Conservation (phyloP, 2,329 filamentous ascomycete genomes). For the Neofusicoccum kwambonambiense region DNA sequence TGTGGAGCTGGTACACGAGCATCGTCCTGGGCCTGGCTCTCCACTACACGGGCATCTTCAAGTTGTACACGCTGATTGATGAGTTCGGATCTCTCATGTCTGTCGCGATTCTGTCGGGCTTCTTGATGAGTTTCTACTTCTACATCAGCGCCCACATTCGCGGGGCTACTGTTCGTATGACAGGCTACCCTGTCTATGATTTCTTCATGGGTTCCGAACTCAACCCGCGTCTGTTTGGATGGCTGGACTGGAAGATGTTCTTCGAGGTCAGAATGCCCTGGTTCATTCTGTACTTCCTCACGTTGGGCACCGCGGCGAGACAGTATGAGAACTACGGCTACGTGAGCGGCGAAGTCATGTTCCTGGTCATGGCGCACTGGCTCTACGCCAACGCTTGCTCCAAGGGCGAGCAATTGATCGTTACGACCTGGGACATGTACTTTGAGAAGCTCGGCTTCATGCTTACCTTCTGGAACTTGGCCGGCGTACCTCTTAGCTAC, state of each 20-base stretch:
- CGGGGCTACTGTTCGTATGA: conserved; percentile 89
- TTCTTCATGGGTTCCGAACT: conserved; percentile 90
- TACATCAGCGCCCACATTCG: conserved; percentile 82
- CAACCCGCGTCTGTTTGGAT: conserved; percentile 80
- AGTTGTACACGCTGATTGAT: conserved; percentile 86
- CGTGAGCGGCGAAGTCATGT: conserved; percentile 78
- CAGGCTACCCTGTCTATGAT: conserved; percentile 75
- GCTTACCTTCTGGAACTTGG: conserved; percentile 97
- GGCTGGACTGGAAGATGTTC: conserved; percentile 93
- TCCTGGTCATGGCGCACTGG: conserved; percentile 86
- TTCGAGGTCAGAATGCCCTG: conserved; percentile 90
- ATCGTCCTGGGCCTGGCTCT: conserved; percentile 68
- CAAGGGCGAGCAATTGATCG: conserved; percentile 88
- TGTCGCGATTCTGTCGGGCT: conserved; percentile 89
- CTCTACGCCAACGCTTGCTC: conserved; percentile 89
- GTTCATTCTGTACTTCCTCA: conserved; percentile 83
- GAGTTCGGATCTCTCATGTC: conserved; percentile 92
- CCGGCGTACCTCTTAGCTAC: conserved; percentile 86
- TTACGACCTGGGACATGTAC: conserved; percentile 94
- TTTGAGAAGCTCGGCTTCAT: conserved; percentile 97
- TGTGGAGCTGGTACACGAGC: conserved; percentile 83
- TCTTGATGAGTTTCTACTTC: conserved; percentile 75
- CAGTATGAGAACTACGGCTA: conserved; percentile 86
- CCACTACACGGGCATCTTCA: conserved; percentile 82
- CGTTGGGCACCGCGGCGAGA: conserved; percentile 71